Conservation (phyloP, 805 yeast genomes). For the Yarrowia sp. region DNA sequence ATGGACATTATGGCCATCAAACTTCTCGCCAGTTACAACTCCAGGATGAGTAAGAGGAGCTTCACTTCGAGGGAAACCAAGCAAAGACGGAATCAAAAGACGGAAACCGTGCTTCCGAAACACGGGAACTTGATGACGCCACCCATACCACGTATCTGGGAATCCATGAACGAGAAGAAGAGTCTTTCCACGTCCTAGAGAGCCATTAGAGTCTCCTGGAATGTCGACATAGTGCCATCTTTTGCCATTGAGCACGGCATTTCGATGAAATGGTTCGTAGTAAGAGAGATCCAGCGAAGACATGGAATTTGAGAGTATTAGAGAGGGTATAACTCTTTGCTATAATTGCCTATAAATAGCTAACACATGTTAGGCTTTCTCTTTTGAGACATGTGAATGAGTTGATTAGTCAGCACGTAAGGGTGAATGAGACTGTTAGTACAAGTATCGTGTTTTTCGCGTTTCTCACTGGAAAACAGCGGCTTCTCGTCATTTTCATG, state of each 20-base stretch:
- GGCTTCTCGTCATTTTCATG: background rate
- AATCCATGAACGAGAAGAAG: slow-evolving; percentile 31
- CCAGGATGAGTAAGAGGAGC: slow-evolving; percentile 24
- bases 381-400: background rate
- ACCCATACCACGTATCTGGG: slow-evolving; percentile 38
- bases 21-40: background rate
- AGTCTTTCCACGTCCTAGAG: slow-evolving; percentile 1
- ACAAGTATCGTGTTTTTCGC: too few species aligned
- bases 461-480: background rate
- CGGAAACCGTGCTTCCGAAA: slow-evolving; percentile 31
- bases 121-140: slow-evolving; percentile 27
- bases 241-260: slow-evolving; percentile 35
- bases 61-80: slow-evolving; percentile 33
- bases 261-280: slow-evolving; percentile 35
- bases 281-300: slow-evolving; percentile 8
- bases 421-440: too few species aligned
- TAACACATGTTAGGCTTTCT: background rate
- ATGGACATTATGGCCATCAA: slow-evolving; percentile 17
- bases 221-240: slow-evolving; percentile 39
- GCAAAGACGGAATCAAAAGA: slow-evolving; percentile 15
- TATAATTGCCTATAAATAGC: background rate
- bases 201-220: slow-evolving; percentile 22
- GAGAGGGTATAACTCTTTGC: background rate
- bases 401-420: background rate
- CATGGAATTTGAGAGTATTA: background rate